Evolutionary conservation across 768 basidiomycete species (phyloP).

Genomic region (Goffeauzyma gilvescens): DNA sequence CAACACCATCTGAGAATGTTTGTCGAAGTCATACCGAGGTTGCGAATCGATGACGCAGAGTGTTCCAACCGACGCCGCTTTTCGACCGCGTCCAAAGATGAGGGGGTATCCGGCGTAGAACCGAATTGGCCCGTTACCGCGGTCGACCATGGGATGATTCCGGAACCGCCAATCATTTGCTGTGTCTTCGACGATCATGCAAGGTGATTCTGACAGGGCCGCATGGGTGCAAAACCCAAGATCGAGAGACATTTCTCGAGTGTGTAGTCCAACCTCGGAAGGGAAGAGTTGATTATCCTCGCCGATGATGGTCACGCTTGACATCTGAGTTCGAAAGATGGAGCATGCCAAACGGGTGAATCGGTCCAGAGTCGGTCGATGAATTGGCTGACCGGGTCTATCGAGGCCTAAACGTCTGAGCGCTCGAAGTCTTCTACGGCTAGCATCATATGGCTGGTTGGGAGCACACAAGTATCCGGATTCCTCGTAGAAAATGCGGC

Average conservation of each 20-base stretch:
- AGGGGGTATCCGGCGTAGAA: slow-evolving; percentile 27
- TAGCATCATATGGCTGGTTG: not conserved
- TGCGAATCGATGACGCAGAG: slow-evolving; percentile 25
- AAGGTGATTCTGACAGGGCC: slow-evolving; percentile 13
- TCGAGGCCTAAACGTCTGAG: slow-evolving; percentile 8
- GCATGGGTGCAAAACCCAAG: slow-evolving; percentile 25
- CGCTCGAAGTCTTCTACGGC: not conserved
- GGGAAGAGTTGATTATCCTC: slow-evolving; percentile 19
- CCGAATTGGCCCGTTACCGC: slow-evolving; percentile 12
- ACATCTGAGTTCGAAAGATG: slow-evolving; percentile 17
- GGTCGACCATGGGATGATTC: slow-evolving; percentile 17
- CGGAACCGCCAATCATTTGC: slow-evolving; percentile 25
- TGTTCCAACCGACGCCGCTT: slow-evolving; percentile 21
- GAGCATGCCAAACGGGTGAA: slow-evolving; percentile 24
- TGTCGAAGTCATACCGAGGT: slow-evolving; percentile 17
- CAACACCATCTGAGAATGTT: slow-evolving; percentile 13
- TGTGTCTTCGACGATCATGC: slow-evolving; percentile 22
- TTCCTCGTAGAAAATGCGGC: slow-evolving; percentile 1
- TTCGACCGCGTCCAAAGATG: slow-evolving; percentile 14
- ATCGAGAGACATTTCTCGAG: slow-evolving; percentile 12
- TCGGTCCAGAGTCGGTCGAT: slow-evolving; percentile 17
- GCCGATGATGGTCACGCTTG: slow-evolving; percentile 22
- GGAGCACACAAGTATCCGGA: slow-evolving; percentile 3
- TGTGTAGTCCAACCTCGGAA: slow-evolving; percentile 11
- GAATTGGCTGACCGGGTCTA: slow-evolving; percentile 3